Percentiles rank a stretch among this genome's conserved stretches.
phyloP scores from a whole-genome alignment of 1,284 basidiomycete genomes.

The Ceratobasidium theobromae region DNA sequence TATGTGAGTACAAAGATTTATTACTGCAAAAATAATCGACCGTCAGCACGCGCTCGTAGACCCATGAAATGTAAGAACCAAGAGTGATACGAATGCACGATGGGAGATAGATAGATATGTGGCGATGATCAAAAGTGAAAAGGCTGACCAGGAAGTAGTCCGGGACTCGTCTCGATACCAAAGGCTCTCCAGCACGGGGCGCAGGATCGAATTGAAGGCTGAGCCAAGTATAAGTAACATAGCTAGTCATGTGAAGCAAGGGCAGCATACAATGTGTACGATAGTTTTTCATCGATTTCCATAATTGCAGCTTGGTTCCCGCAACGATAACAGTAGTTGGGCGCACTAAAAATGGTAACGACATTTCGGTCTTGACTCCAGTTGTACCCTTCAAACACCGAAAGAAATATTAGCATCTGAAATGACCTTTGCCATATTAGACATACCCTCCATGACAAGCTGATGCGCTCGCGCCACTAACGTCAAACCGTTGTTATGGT shows the following conservation, averaged over 20 bases:
- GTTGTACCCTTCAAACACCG: conserved; percentile 64
- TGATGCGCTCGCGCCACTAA: conserved; percentile 96
- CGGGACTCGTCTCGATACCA: conserved; percentile 97
- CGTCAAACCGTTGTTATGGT: conserved; percentile 98
- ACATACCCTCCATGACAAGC: conserved; percentile 93
- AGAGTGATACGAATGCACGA: neutral
- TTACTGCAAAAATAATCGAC: conserved; percentile 26
- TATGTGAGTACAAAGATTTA: conserved; percentile 31
- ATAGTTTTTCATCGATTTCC: conserved; percentile 99
- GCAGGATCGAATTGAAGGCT: conserved; percentile 99
- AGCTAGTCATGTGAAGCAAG: neutral
- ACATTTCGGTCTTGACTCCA: conserved; percentile 99
- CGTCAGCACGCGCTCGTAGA: neutral
- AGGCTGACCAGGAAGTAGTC: conserved; percentile 86
- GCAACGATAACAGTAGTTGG: conserved; percentile 99
- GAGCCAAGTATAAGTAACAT: conserved; percentile 48
- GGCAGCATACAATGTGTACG: conserved; percentile 79
- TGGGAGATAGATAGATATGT: neutral
- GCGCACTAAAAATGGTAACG: conserved; percentile 99
- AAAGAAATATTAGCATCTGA: conserved; percentile 4
- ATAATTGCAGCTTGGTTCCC: conserved; percentile 99
- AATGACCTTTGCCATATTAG: neutral
- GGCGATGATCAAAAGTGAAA: neutral
- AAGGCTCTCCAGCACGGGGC: conserved; percentile 94
- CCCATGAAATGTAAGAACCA: neutral